These are phyloP conservation scores for Petrea volubilis DNA, from an alignment of 257 asterid species.

Conservation along the genomic window DNA sequence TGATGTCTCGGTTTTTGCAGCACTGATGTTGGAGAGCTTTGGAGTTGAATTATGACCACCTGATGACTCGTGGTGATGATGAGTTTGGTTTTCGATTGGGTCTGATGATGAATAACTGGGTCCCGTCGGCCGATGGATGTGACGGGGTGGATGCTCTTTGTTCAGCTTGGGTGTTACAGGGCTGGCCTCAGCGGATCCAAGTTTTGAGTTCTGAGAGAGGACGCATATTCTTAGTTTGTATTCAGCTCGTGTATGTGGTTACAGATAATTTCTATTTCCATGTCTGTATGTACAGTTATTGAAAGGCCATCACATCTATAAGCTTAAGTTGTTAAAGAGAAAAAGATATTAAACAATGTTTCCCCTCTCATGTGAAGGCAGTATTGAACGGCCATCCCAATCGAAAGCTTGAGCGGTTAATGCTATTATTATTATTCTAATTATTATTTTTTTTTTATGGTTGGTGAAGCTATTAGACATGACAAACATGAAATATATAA, in stretches of 20 bases:
- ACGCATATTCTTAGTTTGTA: not conserved
- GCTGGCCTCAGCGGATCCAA: constrained; percentile 65
- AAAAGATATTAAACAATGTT: too few relatives aligned
- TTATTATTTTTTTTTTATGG: too few relatives aligned
- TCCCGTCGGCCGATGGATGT: constrained; percentile 44
- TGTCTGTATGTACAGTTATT: not conserved
- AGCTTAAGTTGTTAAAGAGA: too few relatives aligned
- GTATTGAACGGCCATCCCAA: too few relatives aligned
- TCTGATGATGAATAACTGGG: constrained; percentile 50
- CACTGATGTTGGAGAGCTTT: constrained; percentile 77
- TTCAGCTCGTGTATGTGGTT: not conserved
- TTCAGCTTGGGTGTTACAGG: constrained; percentile 73
- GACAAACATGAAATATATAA: too few relatives aligned
- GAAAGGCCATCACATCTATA: too few relatives aligned
- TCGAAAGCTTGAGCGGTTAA: too few relatives aligned
- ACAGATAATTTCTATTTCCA: not conserved
- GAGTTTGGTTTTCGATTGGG: constrained; percentile 49
- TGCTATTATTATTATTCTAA: too few relatives aligned
- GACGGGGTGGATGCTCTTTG: constrained; percentile 61
- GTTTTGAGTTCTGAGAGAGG: constrained; percentile 58
- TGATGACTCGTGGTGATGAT: constrained; percentile 45
- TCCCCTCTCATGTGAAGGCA: too few relatives aligned
- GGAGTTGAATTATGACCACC: constrained; percentile 70
- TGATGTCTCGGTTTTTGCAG: constrained; percentile 69
- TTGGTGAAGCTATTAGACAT: too few relatives aligned